Evolutionary conservation across 2,329 filamentous ascomycete species (phyloP), one percentile per base, ranked within the genome.

Genomic region (Acarospora socialis): DNA sequence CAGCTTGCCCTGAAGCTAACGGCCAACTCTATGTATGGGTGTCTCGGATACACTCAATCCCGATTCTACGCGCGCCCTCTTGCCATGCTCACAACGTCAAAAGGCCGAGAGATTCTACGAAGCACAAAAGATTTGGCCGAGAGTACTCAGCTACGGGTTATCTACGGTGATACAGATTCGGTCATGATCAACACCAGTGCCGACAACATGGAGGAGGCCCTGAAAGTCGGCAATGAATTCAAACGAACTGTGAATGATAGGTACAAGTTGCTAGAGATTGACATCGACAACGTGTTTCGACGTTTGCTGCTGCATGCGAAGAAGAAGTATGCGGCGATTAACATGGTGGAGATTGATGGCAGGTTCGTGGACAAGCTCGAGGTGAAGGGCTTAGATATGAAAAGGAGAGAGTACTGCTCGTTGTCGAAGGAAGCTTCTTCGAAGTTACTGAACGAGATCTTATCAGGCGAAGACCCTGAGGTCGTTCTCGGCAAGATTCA

Each of bases 131-230:
- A 92, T 33, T 70, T 98, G 39, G 90, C 90, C 7, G 90, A 98
- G 57, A 81, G 74, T 47, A 86, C 81, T 45, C 77, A 84, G 37
- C 69, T 98, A 18, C 81, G 90, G 49, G 90, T 98, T 53, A 95
- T 98, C 41, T 98, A 98, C 47, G 90, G 90, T 61, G 90, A 98
- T 58, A 98, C 90, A 8, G 90, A 98, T 57, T 98, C 90, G 6
- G 90, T 98, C 59, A 98, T 98, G 90, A 95, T 98, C 64, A 98
- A 98, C 51, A 92, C 90, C 41, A 95, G 95, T 50, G 84, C 90
- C 34, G 82, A 94, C 56, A 92, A 81, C 43, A 80, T 95, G 18
- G 74, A 81, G 19, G 84, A 92, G 47, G 90, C 90, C 2, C 63
- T 94, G 46, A 86, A 81, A 50, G 80, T 98, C 31, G 92, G 90